Evolutionary conservation across 1,284 basidiomycete genomes (phyloP), one percentile per base, ranked within the genome.

Genomic region (Rhodotorula sp.): DNA sequence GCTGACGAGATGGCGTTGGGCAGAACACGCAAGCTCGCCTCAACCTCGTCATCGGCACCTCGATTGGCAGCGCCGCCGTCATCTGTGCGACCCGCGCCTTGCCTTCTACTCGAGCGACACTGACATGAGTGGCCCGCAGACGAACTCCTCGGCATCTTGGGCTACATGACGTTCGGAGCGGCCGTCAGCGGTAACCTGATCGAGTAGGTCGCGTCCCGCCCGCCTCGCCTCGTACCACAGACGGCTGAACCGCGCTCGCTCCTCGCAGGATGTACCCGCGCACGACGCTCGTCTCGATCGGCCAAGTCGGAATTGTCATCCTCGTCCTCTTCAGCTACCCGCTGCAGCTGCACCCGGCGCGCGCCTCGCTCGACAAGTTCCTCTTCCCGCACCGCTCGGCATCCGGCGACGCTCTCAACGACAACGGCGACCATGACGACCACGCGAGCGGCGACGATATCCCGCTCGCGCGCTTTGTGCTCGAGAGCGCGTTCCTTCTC

Each of bases 151-250:
- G 90, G 84, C 25, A 82, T 93, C 49, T 89, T 96, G 76, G 97
- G 97, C 1, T 99, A 99, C 81, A 84, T 97, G 55, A 97, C 96
- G 0, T 99, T 99, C 81, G 97, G 97, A 3, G 89, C 89, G 59
- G 90, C 89, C 78, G 92, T 97, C 73, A 89, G 90, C 55, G 88
- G 90, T 49, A 96, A 97, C 82, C 91, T 97, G 77, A 91, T 97
- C 77, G 91, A 91, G 75, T 75, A 13, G 14, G 71, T 53, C 23
- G 2, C 19, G 3, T 27, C 12, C 9, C 7, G 34, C 5, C 2
- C 14, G 8, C 44, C n/a, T 21, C 42, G 3, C 13, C 7, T 1
- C 10, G n/a, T 56, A 34, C 5, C 12, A 21, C 25, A 16, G 7
- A 19, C 23, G n/a, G 7, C 53, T 55, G 23, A 64, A n/a, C n/a